phyloP scores from a whole-genome alignment of 306 rosid genomes.

The Castanopsis chinensis region DNA sequence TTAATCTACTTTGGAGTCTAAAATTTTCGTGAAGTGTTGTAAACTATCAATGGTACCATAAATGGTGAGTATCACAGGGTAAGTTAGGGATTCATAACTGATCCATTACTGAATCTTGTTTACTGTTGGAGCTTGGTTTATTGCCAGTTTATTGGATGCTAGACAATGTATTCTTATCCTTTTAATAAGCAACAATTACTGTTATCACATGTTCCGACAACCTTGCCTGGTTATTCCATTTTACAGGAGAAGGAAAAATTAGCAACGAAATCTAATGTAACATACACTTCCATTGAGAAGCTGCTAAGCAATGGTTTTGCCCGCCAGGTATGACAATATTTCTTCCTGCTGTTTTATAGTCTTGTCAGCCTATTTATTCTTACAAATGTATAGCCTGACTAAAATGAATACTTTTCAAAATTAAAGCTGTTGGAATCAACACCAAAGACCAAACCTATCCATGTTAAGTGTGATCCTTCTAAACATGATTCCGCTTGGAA shows the following conservation, averaged over 20 bases:
- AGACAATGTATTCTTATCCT: not conserved
- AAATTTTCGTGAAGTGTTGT: not conserved
- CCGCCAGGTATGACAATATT: conserved; percentile 54
- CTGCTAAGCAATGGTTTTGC: conserved; percentile 81
- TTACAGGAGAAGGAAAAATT: conserved; percentile 52
- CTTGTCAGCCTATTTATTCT: conserved; percentile 3
- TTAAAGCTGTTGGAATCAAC: conserved; percentile 74
- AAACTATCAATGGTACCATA: not conserved
- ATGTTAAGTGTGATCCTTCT: conserved; percentile 74
- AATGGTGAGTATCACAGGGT: not conserved
- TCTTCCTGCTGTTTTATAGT: conserved; percentile 8
- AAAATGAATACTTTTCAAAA: conserved; percentile 2
- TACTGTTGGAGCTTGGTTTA: not conserved
- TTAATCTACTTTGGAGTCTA: not conserved
- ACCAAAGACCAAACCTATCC: conserved; percentile 63
- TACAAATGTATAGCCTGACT: conserved; percentile 4
- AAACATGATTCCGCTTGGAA: conserved; percentile 89
- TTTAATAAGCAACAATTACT: not conserved
- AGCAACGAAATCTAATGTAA: conserved; percentile 32
- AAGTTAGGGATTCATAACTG: not conserved
- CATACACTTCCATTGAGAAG: conserved; percentile 55
- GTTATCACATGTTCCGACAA: not conserved
- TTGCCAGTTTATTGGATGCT: not conserved
- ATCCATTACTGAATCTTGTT: not conserved
- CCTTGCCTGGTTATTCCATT: conserved; percentile 11